phyloP scores from a whole-genome alignment of 2,329 filamentous ascomycete species.

The Colletotrichum liriopes region DNA sequence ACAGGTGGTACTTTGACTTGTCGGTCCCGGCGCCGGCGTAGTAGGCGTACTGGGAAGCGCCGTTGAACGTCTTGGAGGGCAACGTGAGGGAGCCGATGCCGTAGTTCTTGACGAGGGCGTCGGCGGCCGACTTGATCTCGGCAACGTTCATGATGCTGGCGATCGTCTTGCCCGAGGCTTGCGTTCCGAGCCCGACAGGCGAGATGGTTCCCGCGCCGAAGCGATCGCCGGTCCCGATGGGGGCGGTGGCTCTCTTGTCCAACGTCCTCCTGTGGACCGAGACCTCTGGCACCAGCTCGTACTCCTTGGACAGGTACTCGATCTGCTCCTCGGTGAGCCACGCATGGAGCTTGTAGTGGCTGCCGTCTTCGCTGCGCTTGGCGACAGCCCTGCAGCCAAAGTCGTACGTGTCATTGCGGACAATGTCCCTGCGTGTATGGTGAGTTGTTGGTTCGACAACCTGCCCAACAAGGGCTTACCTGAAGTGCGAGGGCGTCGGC shows the following conservation, averaged over 20 bases:
- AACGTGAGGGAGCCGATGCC: conserved; percentile 58
- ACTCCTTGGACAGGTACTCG: conserved; percentile 33
- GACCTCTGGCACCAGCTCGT: conserved; percentile 27
- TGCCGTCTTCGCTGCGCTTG: conserved; percentile 32
- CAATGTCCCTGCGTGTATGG: conserved; percentile 12
- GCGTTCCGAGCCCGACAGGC: conserved; percentile 53
- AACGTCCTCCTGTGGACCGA: conserved; percentile 25
- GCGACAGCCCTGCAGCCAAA: conserved; percentile 39
- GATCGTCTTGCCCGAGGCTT: conserved; percentile 47
- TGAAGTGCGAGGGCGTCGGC: conserved; percentile 30
- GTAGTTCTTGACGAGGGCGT: conserved; percentile 59
- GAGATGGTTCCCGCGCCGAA: conserved; percentile 38
- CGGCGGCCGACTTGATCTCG: conserved; percentile 62
- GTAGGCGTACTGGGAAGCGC: conserved; percentile 48
- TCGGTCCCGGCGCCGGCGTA: conserved; percentile 45
- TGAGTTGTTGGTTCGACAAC: background rate
- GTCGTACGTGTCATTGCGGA: conserved; percentile 38
- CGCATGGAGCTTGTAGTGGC: conserved; percentile 37
- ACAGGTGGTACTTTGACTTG: conserved; percentile 60
- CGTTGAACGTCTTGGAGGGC: conserved; percentile 60
- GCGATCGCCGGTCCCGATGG: conserved; percentile 53
- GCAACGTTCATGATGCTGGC: conserved; percentile 60
- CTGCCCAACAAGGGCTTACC: background rate
- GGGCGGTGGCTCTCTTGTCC: conserved; percentile 38
- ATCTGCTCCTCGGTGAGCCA: conserved; percentile 39